Base-by-base conservation (phyloP, 768 basidiomycete species). In the Pleurotus citrinopileatus region DNA sequence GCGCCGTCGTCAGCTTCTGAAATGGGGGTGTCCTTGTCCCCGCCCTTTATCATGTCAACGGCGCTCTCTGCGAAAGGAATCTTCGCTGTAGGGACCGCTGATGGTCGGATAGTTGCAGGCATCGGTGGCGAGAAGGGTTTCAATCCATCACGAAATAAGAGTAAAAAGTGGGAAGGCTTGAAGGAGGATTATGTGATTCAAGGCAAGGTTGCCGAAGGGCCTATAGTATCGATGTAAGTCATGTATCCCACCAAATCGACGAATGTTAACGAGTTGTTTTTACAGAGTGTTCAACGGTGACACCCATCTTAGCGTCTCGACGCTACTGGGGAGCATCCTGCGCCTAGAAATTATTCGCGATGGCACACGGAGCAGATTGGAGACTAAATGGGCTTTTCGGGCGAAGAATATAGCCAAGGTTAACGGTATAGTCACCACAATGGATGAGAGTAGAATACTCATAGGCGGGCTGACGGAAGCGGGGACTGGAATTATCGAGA, bases 111-210 rank as follows among this genome's bases (percentile, higher is more conserved):
- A 3, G 83, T 82, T 74, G 59, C 91, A 22, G 87, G 89, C 10
- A 76, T 77, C 8, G 82, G 89, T 2, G 89, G 86, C 4, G 84
- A 86, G 62, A 87, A 61, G 42, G 58, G 54, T 5, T 57, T 54
- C 55, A 65, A 57, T 40, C 29, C 40, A 17, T 42, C 57, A 8
- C 74, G 75, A 63, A 85, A 82, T 68, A 82, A 79, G 61, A 73
- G 73, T 29, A 79, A 82, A 55, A 87, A 81, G 61, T 93, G 91
- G 90, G 80, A 83, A 56, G 91, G 91, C 2, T 69, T 91, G 20
- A 73, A 75, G 44, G 66, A 64, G 22, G 73, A 78, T 0, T 74
- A 74, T 40, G 76, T 77, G 19, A 45, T 76, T 37, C 60, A 78
- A 25, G 58, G 70, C 38, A 78, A 83, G 53, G 73, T 84, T 15